These are phyloP conservation scores for Penicillium robsamsonii DNA, from an alignment of 495 filamentous ascomycete species.

Conservation along the genomic window DNA sequence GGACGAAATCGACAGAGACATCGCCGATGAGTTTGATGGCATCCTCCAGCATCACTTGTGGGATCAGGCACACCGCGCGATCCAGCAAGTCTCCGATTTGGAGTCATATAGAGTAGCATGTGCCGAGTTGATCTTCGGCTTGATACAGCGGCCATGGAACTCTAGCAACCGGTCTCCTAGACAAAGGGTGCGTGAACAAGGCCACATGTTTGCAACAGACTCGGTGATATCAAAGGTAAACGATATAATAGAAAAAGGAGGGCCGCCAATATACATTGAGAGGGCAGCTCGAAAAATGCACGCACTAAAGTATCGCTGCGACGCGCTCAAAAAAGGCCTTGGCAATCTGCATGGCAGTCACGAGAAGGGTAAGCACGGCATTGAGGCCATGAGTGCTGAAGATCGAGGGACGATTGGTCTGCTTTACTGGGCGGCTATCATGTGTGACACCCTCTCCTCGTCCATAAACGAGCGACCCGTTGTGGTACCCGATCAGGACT, in stretches of 20 bases:
- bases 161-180: background rate
- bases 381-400: conserved; percentile 12
- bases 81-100: conserved; percentile 33
- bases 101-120: conserved; percentile 39
- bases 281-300: conserved; percentile 31
- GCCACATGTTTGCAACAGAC: background rate
- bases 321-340: conserved; percentile 13
- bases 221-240: conserved; percentile 8
- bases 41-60: conserved; percentile 35
- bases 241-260: conserved; percentile 34
- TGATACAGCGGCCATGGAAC: conserved; percentile 31
- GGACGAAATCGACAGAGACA: background rate
- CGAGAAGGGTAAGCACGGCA: background rate
- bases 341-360: conserved; percentile 2
- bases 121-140: conserved; percentile 39
- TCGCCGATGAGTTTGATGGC: conserved; percentile 26
- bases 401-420: conserved; percentile 38
- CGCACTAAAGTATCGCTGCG: conserved; percentile 23
- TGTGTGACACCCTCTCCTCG: conserved; percentile 45
- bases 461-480: conserved; percentile 41
- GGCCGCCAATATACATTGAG: conserved; percentile 38
- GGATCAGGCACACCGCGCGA: conserved; percentile 34
- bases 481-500: conserved; percentile 41
- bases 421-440: conserved; percentile 42
- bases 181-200: background rate